Base-by-base conservation (phyloP, 306 rosid genomes). In the Glycyrrhiza uralensis region DNA sequence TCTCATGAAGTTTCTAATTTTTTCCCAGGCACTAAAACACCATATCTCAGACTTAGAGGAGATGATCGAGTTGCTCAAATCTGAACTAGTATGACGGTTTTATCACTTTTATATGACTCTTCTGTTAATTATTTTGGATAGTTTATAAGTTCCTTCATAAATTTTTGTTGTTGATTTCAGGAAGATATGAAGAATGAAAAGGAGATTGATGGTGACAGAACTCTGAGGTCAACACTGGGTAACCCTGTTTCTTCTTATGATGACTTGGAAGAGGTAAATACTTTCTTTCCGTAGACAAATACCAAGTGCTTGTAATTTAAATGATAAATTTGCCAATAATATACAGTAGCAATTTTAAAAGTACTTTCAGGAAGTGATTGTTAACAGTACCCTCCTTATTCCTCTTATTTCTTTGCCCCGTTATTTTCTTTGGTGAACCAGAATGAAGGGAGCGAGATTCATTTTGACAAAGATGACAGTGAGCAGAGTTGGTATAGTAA, bases 21-120 rank as follows among this genome's bases (percentile, higher is more conserved):
- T 56, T 55, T 68, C 71, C 66, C 85, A 89, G 97, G 96, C 94
- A 50, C 85, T 93, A 59, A 88, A 81, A 78, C 92, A 91, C 76
- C 91, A 87, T 80, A 79, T 90, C 75, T 66, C 74, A 29, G 91
- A 91, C 86, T 80, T 89, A 19, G 66, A 81, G 81, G 94, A 93
- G 86, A 82, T 78, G 78, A 79, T 86, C 67, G 89, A 67, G 51
- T 80, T 91, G 83, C 85, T 93, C 78, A 89, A 83, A 66, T 89
- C 86, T 24, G 96, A 87, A 77, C 82, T 78, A 45, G 97, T 90
- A 87, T 36, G 76, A 29, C 23, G 15, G 15, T 65, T 70, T 2
- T 19, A 24, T 65, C 71, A 47, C 67, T 74, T 67, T 33, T 49
- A 72, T 58, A 46, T 55, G 52, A 30, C 71, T 44, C 46, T 55